Evolutionary conservation across 805 yeast species (phyloP).

Genomic region (Saccharomycopsis fodiens): DNA sequence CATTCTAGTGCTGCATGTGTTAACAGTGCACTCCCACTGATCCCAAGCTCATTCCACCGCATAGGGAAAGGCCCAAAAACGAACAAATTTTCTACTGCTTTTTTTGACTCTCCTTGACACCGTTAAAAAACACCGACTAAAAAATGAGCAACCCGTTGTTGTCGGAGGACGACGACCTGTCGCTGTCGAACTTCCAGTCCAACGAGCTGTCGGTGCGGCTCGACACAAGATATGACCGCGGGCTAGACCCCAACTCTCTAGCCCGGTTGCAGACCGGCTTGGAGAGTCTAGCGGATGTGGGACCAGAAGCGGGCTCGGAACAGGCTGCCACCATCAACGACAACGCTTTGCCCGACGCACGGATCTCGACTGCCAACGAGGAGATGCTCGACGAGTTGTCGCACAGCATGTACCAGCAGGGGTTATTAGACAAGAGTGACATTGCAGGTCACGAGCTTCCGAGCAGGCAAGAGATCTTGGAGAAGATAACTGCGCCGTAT

Average conservation of each 20-base stretch:
- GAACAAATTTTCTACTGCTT: too few species aligned
- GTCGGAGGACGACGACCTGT: slow-evolving; percentile 15
- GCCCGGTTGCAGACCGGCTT: background rate
- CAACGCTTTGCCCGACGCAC: too few species aligned
- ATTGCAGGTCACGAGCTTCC: background rate
- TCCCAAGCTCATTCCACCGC: too few species aligned
- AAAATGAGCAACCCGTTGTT: slow-evolving; percentile 10
- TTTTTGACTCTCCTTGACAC: too few species aligned
- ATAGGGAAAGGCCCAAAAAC: too few species aligned
- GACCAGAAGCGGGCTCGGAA: background rate
- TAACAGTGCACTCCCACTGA: too few species aligned
- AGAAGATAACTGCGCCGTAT: slow-evolving; percentile 6
- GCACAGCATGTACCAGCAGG: slow-evolving; percentile 7
- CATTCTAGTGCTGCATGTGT: too few species aligned
- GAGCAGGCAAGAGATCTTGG: slow-evolving; percentile 5
- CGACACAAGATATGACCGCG: background rate
- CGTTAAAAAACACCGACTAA: too few species aligned
- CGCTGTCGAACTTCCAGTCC: slow-evolving; percentile 15
- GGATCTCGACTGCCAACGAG: slow-evolving; percentile 15
- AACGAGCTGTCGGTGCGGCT: slow-evolving; percentile 9
- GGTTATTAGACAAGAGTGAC: background rate
- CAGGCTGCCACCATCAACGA: too few species aligned
- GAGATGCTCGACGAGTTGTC: slow-evolving; percentile 8
- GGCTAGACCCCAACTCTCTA: background rate
- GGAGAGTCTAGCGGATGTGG: background rate